phyloP scores from a whole-genome alignment of 2,329 filamentous ascomycete species.

The Alternaria infectoria region DNA sequence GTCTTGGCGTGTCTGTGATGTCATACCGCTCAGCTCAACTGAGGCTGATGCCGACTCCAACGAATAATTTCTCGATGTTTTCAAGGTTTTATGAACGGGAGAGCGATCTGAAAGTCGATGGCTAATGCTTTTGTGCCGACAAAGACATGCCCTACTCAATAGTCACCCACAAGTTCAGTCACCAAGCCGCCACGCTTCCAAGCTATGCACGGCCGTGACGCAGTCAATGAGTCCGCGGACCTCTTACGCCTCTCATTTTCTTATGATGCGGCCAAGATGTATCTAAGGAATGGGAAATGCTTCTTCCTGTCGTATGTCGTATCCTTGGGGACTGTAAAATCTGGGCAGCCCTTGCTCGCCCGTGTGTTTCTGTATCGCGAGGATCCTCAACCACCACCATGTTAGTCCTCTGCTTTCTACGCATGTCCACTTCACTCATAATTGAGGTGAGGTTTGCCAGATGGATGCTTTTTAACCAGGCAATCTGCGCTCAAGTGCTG shows the following conservation, averaged over 20 bases:
- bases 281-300: not conserved
- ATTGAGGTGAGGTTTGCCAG: not conserved
- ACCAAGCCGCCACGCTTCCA: not conserved
- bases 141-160: not conserved
- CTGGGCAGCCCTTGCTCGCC: not conserved
- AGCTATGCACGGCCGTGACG: conserved; percentile 4
- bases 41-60: not conserved
- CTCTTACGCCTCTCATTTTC: not conserved
- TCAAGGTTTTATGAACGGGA: not conserved
- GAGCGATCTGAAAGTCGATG: not conserved
- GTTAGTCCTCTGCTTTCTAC: not conserved
- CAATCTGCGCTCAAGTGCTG: not conserved
- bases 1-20: conserved; percentile 6
- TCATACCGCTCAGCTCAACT: not conserved
- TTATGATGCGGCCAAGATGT: conserved; percentile 1
- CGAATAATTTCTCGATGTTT: not conserved
- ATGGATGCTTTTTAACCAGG: not conserved
- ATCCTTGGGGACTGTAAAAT: not conserved
- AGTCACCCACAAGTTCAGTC: not conserved
- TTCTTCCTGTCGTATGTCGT: not conserved
- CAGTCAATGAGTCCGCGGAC: conserved; percentile 1
- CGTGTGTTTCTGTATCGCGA: not conserved
- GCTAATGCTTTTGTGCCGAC: not conserved
- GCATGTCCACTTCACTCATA: not conserved
- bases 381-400: not conserved